phyloP scores from a whole-genome alignment of 805 yeast genomes.

The Ogataea zsoltii region DNA sequence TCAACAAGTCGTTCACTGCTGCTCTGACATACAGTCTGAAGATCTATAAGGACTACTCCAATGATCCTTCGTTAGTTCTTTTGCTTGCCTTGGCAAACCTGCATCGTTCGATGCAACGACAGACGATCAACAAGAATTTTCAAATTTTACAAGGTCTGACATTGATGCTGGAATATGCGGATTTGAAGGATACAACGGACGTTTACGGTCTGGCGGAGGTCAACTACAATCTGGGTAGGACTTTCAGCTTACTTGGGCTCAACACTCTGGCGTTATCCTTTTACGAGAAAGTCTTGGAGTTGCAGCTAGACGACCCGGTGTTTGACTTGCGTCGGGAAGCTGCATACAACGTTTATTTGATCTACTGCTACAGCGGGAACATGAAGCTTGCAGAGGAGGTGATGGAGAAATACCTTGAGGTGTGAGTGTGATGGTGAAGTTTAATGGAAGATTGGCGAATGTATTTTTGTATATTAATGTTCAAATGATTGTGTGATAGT shows the following conservation, averaged over 20 bases:
- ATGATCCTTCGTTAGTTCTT: slow-evolving; percentile 79
- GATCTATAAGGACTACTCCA: slow-evolving; percentile 62
- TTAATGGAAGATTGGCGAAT: too few relatives aligned
- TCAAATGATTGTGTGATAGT: too few relatives aligned
- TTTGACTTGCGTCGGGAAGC: slow-evolving; percentile 70
- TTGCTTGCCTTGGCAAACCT: slow-evolving; percentile 77
- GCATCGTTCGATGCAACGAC: slow-evolving; percentile 90
- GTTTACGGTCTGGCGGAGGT: slow-evolving; percentile 71
- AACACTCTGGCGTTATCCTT: slow-evolving; percentile 69
- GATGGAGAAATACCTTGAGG: slow-evolving; percentile 60
- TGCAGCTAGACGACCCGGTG: slow-evolving; percentile 43
- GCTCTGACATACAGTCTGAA: slow-evolving; percentile 76
- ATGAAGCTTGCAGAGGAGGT: slow-evolving; percentile 59
- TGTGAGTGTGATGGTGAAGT: too few relatives aligned
- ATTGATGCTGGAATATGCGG: slow-evolving; percentile 70
- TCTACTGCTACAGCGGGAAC: slow-evolving; percentile 78
- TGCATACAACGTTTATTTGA: slow-evolving; percentile 78
- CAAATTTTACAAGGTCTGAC: slow-evolving; percentile 87
- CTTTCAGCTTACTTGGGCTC: slow-evolving; percentile 82
- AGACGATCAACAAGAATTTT: slow-evolving; percentile 80
- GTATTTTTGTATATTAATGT: slow-evolving; percentile 2
- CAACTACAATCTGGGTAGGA: slow-evolving; percentile 78
- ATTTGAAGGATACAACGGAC: slow-evolving; percentile 35
- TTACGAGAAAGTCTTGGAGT: slow-evolving; percentile 65
- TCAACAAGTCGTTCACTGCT: slow-evolving; percentile 80